Evolutionary conservation across 169 alveolate species (phyloP).

Genomic region (Cryptosporidium xiaoi): DNA sequence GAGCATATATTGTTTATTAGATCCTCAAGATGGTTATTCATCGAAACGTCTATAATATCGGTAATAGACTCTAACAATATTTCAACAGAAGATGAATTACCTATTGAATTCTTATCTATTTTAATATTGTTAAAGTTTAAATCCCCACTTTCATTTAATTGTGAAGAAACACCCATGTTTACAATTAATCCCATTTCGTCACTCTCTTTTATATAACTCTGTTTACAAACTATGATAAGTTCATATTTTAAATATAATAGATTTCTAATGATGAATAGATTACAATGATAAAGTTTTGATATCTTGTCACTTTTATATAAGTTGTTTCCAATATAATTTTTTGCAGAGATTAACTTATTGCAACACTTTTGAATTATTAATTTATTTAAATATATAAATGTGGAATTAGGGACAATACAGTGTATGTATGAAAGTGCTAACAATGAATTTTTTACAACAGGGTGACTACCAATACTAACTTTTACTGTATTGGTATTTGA

Average conservation of each 20-base stretch:
- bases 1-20: constrained; percentile 44
- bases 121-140: background rate
- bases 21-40: constrained; percentile 38
- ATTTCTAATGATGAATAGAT: constrained; percentile 49
- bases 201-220: background rate
- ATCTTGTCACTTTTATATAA: constrained; percentile 21
- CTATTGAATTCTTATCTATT: background rate
- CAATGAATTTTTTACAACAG: constrained; percentile 48
- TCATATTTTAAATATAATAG: constrained; percentile 45
- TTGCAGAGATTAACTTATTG: constrained; percentile 30
- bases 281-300: constrained; percentile 52
- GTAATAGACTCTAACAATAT: constrained; percentile 6
- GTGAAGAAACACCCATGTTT: background rate
- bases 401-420: constrained; percentile 32
- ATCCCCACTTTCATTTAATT: background rate
- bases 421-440: constrained; percentile 52
- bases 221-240: constrained; percentile 21
- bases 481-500: background rate
- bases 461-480: constrained; percentile 17
- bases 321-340: constrained; percentile 23
- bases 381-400: constrained; percentile 12
- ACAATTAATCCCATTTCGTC: background rate
- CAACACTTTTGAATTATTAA: constrained; percentile 57
- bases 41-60: background rate
- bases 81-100: background rate